Conservation (phyloP, 2,329 filamentous ascomycete species). For the Fusarium sp. region DNA sequence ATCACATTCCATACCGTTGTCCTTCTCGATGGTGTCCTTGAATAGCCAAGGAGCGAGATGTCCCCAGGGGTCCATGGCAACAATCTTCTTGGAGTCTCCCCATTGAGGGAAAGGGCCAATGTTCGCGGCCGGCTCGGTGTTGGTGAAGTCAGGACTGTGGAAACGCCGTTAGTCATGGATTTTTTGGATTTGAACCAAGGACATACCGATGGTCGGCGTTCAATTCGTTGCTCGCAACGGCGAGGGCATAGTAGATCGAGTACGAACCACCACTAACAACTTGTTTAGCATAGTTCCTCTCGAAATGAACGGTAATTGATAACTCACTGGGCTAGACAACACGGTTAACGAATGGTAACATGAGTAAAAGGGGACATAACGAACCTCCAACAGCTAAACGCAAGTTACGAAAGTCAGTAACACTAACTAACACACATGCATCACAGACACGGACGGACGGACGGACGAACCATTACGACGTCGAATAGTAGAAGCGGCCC, state of each 20-base stretch:
- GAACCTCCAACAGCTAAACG: constrained; percentile 65
- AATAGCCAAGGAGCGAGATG: constrained; percentile 88
- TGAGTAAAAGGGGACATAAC: constrained; percentile 35
- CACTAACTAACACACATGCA: constrained; percentile 3
- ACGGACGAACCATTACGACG: constrained; percentile 76
- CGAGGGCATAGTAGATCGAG: constrained; percentile 93
- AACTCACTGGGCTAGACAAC: constrained; percentile 48
- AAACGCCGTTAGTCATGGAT: not conserved
- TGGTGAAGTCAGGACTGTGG: constrained; percentile 65
- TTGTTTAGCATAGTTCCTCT: constrained; percentile 7
- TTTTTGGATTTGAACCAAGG: not conserved
- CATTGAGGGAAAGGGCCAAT: constrained; percentile 92
- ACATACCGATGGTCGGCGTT: constrained; percentile 77
- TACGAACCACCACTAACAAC: constrained; percentile 81
- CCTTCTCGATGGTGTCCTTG: constrained; percentile 78
- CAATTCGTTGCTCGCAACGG: constrained; percentile 90
- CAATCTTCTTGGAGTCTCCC: constrained; percentile 91
- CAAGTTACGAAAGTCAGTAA: constrained; percentile 23
- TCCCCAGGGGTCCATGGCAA: constrained; percentile 95
- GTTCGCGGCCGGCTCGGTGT: constrained; percentile 90
- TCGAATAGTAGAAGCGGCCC: constrained; percentile 77
- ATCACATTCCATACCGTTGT: constrained; percentile 63
- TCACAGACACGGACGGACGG: constrained; percentile 1
- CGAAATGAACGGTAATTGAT: not conserved
- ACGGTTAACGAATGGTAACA: constrained; percentile 37